phyloP scores from a whole-genome alignment of 1,284 basidiomycete species.

The Cutaneotrichosporon cutaneum region DNA sequence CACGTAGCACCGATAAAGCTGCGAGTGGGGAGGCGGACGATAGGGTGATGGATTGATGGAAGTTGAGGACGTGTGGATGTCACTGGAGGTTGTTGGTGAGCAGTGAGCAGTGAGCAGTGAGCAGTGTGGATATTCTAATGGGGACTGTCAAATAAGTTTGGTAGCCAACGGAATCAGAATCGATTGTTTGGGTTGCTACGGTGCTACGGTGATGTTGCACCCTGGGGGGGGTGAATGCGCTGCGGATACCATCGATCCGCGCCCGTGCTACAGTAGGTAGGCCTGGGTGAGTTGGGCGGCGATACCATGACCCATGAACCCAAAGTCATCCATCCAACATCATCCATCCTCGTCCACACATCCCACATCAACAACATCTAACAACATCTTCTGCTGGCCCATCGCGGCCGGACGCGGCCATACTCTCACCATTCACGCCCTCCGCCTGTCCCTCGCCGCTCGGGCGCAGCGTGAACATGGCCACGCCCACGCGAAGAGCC shows the following conservation, averaged over 20 bases:
- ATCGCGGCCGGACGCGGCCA: slow-evolving; percentile 8
- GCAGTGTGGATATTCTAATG: not conserved
- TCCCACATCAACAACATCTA: slow-evolving; percentile 9
- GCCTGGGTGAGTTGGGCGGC: not conserved
- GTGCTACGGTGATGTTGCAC: no score
- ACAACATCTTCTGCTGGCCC: not conserved
- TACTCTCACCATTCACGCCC: not conserved
- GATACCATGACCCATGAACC: not conserved
- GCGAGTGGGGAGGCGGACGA: not conserved
- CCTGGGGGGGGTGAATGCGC: not conserved
- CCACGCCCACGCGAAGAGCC: slow-evolving; percentile 24
- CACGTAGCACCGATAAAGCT: not conserved
- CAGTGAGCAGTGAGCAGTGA: not conserved
- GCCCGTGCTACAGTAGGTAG: no score
- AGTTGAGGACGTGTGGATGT: not conserved
- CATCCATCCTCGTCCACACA: not conserved
- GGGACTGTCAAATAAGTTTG: not conserved
- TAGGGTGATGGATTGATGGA: not conserved
- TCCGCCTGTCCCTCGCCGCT: not conserved
- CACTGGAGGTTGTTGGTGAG: not conserved
- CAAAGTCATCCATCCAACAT: not conserved
- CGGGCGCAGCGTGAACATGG: slow-evolving; percentile 14
- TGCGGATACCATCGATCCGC: no score
- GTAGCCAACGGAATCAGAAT: not conserved
- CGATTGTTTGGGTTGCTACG: not conserved